Base-by-base conservation (phyloP, 805 yeast species). In the Ogataea pilisensis region DNA sequence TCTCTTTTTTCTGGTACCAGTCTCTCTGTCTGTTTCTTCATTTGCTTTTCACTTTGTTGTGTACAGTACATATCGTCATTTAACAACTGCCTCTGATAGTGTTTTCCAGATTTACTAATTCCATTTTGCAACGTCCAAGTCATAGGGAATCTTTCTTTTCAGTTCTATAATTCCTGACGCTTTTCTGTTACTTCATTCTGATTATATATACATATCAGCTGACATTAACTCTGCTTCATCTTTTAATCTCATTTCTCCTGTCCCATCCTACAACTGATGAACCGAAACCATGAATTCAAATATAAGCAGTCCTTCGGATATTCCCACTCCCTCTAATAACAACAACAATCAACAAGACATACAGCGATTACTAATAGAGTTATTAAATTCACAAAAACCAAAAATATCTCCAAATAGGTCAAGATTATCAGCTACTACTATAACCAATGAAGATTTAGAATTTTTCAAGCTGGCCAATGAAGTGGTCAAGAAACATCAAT, bases 391-490 rank as follows among this genome's bases (percentile, higher is more conserved):
- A 8, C 53, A 56, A 31, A 57, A 54, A 35, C 61, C 61, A n/a
- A 52, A 52, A 34, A 46, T 46, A 3, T 48, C 57, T 5, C 48
- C 53, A 4, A 42, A 47, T 37, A 46, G 54, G 18, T 43, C 49
- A 22, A 46, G 43, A 33, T 32, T 54, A 27, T 40, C 50, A 8
- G 41, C 44, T 18, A 50, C 55, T 31, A 42, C 47, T 4, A 53
- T 60, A 16, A 63, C 69, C 8, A 61, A 63, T 29, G 83, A 76
- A 52, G 85, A 80, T 53, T 65, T 73, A 31, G 65, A 70, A 38
- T 80, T 80, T 51, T 63, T 80, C 29, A 64, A 74, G 34, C 68
- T 80, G 16, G 86, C 86, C 3, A 74, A 76, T 43, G 83, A 80
- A 51, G 85, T 82, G 3, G 69, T 75, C 2, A 69, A 69, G 45